Base-by-base conservation (phyloP, 2,329 filamentous ascomycete genomes). In the Fusarium falciforme region DNA sequence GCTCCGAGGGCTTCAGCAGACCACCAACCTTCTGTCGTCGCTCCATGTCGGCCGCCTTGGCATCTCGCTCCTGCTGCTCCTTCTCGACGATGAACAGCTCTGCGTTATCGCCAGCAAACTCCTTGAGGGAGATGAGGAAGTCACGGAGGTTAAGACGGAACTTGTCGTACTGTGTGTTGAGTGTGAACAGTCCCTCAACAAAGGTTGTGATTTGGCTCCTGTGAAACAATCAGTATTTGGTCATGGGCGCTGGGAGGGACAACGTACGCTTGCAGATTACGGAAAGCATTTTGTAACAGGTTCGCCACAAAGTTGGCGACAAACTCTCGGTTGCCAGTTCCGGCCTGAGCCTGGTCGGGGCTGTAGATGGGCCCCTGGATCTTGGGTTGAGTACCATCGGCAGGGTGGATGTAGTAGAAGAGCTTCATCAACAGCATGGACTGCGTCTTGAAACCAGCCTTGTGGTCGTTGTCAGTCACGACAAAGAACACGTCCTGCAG, bases 401-500 rank as follows among this genome's bases (percentile, higher is more conserved):
- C 89, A 2, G 91, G 90, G 76, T 95, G 91, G n/a, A 98, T 92
- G 66, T 98, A 95, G 87, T 95, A 97, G 86, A 99, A 98, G 89
- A 99, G 95, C 80, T 95, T 93, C 78, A 96, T 95, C 70, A 99
- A 86, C 58, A 99, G 87, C 90, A 96, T 93, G 5, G 95, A 95
- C 85, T 99, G 96, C 10, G 95, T 96, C 88, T 99, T 99, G 88
- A 99, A 99, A 1, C 96, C 96, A 70, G 96, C 96, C 87, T 99
- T 99, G 89, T 99, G 96, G 79, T 99, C 96, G 70, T 93, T 96
- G 80, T 99, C 96, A 0, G 96, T 98, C 61, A 99, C 89, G 47
- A 99, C 96, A 80, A 98, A 99, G 88, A 99, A 97, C 16, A 99
- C 95, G 79, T 99, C 96, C 84, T 99, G 96, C 60, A 99, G 87